A percentile compares a stretch with the other conserved stretches of the same genome.
phyloP scores from a whole-genome alignment of 495 filamentous ascomycete genomes.

The Bryoglossum gracile region DNA sequence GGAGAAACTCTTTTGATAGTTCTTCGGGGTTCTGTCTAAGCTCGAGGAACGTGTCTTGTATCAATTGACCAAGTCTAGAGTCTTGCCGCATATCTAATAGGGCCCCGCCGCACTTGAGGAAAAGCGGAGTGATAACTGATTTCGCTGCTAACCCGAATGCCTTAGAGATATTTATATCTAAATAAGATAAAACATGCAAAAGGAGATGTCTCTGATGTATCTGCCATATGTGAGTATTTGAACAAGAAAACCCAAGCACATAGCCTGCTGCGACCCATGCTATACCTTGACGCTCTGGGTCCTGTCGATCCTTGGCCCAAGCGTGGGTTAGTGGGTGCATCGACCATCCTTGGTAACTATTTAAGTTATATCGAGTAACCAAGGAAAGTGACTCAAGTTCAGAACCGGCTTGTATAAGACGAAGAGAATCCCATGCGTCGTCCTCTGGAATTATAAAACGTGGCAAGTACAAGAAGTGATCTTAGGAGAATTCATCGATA shows the following conservation, averaged over 20 bases:
- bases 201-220: slow-evolving; percentile 19
- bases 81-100: slow-evolving; percentile 21
- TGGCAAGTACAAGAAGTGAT: slow-evolving; percentile 25
- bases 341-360: slow-evolving; percentile 14
- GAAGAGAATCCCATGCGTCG: slow-evolving; percentile 25
- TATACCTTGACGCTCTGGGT: slow-evolving; percentile 10
- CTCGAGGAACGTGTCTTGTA: slow-evolving; percentile 13
- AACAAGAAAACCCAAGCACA: slow-evolving; percentile 20
- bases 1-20: slow-evolving; percentile 17
- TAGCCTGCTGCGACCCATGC: slow-evolving; percentile 19
- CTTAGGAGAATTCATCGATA: slow-evolving; percentile 11
- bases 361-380: slow-evolving; percentile 13
- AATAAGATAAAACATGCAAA: slow-evolving; percentile 24
- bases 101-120: slow-evolving; percentile 23
- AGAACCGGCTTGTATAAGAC: slow-evolving; percentile 22
- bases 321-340: slow-evolving; percentile 20
- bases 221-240: slow-evolving; percentile 11
- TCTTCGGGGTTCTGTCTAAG: slow-evolving; percentile 7
- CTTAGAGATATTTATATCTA: slow-evolving; percentile 15
- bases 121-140: slow-evolving; percentile 13
- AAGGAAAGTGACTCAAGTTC: slow-evolving; percentile 25
- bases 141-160: slow-evolving; percentile 11
- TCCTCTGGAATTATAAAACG: slow-evolving; percentile 12
- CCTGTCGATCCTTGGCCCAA: too few species aligned
- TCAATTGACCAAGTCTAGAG: slow-evolving; percentile 14